Evolutionary conservation across 495 filamentous ascomycete genomes (phyloP).

Genomic region (Xylaria venustula): DNA sequence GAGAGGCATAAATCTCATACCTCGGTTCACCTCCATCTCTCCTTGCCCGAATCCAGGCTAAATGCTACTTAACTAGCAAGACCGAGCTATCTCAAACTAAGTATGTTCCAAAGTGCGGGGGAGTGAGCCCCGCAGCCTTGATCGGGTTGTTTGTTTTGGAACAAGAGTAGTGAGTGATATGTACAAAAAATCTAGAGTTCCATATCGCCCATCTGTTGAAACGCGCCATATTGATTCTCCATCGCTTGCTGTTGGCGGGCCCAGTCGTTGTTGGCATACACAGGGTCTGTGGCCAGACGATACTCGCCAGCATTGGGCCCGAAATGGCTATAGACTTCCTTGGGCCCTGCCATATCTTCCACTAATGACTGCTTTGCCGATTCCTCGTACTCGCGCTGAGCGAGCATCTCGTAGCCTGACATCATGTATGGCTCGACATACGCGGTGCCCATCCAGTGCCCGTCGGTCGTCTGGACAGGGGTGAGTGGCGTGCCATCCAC

Average conservation of each 20-base stretch:
- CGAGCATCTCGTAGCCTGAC: slow-evolving; percentile 60
- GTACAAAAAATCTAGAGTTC: slow-evolving; percentile 29
- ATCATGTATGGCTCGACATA: slow-evolving; percentile 69
- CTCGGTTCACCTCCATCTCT: not conserved
- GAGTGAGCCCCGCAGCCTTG: not conserved
- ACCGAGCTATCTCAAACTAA: not conserved
- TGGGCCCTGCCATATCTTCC: slow-evolving; percentile 32
- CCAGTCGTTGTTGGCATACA: slow-evolving; percentile 56
- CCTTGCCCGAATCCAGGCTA: not conserved
- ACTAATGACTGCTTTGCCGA: slow-evolving; percentile 34
- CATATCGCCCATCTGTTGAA: slow-evolving; percentile 43
- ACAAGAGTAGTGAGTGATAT: slow-evolving; percentile 15
- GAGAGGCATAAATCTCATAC: not conserved
- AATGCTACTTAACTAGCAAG: not conserved
- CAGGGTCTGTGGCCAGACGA: slow-evolving; percentile 58
- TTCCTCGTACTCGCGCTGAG: slow-evolving; percentile 50
- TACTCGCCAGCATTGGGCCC: slow-evolving; percentile 44
- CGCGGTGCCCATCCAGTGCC: slow-evolving; percentile 44
- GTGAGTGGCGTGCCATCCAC: slow-evolving; percentile 52
- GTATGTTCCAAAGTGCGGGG: not conserved
- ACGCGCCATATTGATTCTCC: slow-evolving; percentile 59
- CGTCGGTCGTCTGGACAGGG: slow-evolving; percentile 48
- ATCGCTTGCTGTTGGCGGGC: slow-evolving; percentile 49
- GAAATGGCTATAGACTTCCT: slow-evolving; percentile 40
- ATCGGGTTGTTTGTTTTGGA: slow-evolving; percentile 7